Evolutionary conservation across 495 filamentous ascomycete genomes (phyloP), one percentile per base, ranked within the genome.

Genomic region (Neurospora discreta): DNA sequence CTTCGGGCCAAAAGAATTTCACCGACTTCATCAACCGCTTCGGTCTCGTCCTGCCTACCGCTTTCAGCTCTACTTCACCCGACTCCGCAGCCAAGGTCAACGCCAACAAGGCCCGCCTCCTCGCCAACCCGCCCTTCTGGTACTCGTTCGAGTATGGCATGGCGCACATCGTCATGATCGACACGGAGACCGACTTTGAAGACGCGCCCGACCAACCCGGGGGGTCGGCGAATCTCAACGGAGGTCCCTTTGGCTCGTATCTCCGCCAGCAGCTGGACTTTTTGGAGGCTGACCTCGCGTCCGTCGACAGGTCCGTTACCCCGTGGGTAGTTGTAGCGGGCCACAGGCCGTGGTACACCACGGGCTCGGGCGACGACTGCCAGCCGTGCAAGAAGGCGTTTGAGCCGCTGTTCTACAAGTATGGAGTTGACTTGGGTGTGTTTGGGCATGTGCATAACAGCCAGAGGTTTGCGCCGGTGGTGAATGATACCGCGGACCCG

Each of bases 61-160:
- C 81, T 0, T 87, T 87, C 71, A 67, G 79, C 0, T 87, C 85
- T 0, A 80, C 78, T 0, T 86, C 86, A 0, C 72, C 80, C 0
- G 81, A 81, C 1, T 69, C 74, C 75, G 16, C 80, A 80, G 87
- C 87, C 0, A 81, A 81, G 36, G 70, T 81, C 18, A 79, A 81
- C 42, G 87, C 87, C 18, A 80, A 81, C 67, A 80, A 83, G 73
- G 88, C 88, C 3, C 75, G 79, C 6, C 52, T 72, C 36, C 82
- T 88, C 5, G 80, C 88, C 4, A 85, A 87, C 39, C 88, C 88
- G 2, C 88, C 88, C 1, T 89, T 89, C 80, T 89, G 87, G 87
- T 89, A 88, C 78, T 88, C 87, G 0, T 89, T 89, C 77, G 87
- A 89, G 68, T 88, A 89, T 79, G 87, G 87, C 73, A 85, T 88